Percentiles rank a stretch among this genome's conserved stretches.
phyloP scores from a whole-genome alignment of 208 protist genomes.

The Trypanosoma melophagium region DNA sequence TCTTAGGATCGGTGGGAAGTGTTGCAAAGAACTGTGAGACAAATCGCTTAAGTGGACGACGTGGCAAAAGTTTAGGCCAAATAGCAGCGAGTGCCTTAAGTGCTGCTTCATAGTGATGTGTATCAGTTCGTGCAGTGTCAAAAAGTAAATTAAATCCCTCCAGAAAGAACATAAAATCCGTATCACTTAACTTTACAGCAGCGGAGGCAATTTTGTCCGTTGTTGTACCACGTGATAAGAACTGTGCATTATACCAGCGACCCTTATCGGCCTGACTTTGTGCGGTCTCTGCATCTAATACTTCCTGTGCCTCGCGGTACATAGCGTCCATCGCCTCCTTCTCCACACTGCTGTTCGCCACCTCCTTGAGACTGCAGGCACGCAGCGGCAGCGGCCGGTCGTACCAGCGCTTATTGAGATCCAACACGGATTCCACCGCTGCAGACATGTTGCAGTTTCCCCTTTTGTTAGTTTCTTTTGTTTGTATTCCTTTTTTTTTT shows the following conservation, averaged over 20 bases:
- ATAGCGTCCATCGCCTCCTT: constrained; percentile 86
- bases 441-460: constrained; percentile 6
- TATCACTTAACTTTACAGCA: constrained; percentile 88
- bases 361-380: constrained; percentile 85
- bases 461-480: neutral
- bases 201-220: constrained; percentile 86
- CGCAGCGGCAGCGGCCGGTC: constrained; percentile 68
- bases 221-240: constrained; percentile 83
- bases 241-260: constrained; percentile 88
- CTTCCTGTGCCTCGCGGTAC: constrained; percentile 77
- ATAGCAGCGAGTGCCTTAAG: constrained; percentile 85
- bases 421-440: constrained; percentile 37
- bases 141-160: constrained; percentile 89
- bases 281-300: constrained; percentile 63
- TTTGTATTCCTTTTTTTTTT: neutral
- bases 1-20: constrained; percentile 69
- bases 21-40: constrained; percentile 90
- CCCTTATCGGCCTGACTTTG: constrained; percentile 67
- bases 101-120: constrained; percentile 90
- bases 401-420: constrained; percentile 81
- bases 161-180: constrained; percentile 91
- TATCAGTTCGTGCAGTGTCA: constrained; percentile 85
- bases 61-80: constrained; percentile 86
- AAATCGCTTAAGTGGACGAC: constrained; percentile 85
- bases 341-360: constrained; percentile 61